Percentiles rank a stretch among this genome's conserved stretches.
phyloP scores from a whole-genome alignment of 805 yeast species.

The Zygosaccharomyces lentus region DNA sequence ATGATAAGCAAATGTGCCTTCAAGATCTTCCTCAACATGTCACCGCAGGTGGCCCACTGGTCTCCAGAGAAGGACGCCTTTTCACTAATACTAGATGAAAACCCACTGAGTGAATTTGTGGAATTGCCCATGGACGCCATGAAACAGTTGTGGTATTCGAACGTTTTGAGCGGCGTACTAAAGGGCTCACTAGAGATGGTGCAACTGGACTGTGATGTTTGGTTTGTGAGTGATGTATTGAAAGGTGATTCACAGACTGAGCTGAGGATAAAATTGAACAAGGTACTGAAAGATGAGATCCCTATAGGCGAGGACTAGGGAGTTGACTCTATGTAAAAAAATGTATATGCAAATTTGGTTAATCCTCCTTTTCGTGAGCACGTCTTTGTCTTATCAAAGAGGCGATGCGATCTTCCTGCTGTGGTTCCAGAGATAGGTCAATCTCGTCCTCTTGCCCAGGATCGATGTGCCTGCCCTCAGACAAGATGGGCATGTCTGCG shows the following conservation, averaged over 20 bases:
- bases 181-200: constrained; percentile 95
- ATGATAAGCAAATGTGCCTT: constrained; percentile 82
- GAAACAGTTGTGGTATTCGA: constrained; percentile 86
- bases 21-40: constrained; percentile 78
- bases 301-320: constrained; percentile 90
- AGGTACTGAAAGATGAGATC: constrained; percentile 82
- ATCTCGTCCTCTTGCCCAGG: constrained; percentile 10
- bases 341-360: background rate
- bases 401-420: constrained; percentile 16
- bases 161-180: constrained; percentile 82
- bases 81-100: constrained; percentile 68
- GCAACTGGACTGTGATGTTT: constrained; percentile 82
- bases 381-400: constrained; percentile 29
- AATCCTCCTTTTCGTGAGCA: constrained; percentile 24
- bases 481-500: constrained; percentile 60
- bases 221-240: constrained; percentile 72
- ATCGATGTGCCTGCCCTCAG: constrained; percentile 22
- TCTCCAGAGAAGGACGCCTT: constrained; percentile 69
- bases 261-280: constrained; percentile 63
- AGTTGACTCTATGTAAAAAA: background rate
- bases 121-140: constrained; percentile 81
- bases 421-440: constrained; percentile 10
- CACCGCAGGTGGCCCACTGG: constrained; percentile 76
- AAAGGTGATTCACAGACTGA: constrained; percentile 84
- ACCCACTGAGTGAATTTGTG: constrained; percentile 92